Conservation (phyloP, 2,329 filamentous ascomycete species). For the Calycina herbarum region DNA sequence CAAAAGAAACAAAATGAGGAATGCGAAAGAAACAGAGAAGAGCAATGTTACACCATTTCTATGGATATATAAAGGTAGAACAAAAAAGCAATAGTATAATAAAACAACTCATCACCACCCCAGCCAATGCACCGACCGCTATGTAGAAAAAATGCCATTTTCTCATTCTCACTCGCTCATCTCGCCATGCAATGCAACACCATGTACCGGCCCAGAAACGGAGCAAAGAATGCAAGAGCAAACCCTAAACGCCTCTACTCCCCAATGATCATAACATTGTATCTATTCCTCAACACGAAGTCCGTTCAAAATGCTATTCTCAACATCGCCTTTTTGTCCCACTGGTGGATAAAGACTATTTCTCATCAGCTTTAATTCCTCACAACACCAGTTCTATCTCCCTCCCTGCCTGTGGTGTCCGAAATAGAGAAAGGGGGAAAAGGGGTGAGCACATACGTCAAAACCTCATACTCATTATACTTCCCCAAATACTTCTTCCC, state of each 20-base stretch:
- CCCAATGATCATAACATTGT: not conserved
- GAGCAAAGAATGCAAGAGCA: not conserved
- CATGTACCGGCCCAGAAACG: not conserved
- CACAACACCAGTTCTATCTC: no score
- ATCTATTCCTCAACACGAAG: no score
- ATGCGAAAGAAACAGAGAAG: no score
- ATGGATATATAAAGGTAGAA: not conserved
- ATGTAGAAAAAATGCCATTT: not conserved
- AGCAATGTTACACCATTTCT: no score
- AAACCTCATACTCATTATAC: slow-evolving; percentile 76
- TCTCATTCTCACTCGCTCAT: not conserved
- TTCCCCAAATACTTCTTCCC: slow-evolving; percentile 66
- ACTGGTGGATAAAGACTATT: slow-evolving; percentile 1
- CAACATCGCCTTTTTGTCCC: slow-evolving; percentile 1
- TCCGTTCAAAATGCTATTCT: not conserved
- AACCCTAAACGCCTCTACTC: not conserved
- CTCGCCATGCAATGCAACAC: not conserved
- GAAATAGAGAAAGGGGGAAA: no score
- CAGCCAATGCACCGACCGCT: not conserved
- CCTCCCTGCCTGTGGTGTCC: no score
- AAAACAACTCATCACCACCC: not conserved
- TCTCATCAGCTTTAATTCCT: not conserved
- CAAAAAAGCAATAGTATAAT: not conserved
- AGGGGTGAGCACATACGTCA: slow-evolving; percentile 57
- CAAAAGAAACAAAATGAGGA: no score